Evolutionary conservation across 1,284 basidiomycete genomes (phyloP), one percentile per base, ranked within the genome.

Genomic region (Cystobasidium pallidum): DNA sequence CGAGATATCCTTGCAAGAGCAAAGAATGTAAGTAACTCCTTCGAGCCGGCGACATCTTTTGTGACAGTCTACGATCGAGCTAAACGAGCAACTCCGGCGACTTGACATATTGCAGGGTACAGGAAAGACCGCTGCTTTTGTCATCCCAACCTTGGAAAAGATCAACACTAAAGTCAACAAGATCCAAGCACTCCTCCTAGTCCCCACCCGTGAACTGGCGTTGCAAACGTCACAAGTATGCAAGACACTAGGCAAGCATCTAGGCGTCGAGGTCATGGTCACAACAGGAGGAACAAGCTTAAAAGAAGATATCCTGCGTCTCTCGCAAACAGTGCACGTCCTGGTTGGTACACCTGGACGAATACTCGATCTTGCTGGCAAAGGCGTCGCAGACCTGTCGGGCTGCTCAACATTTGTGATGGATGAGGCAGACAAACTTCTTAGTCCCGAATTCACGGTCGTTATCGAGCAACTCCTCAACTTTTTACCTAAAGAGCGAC

Each of bases 391-490:
- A 32, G 93, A 98, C 83, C 85, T 99, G 76, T 91, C 88, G 83
- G 90, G 92, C 80, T 97, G 94, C 82, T 89, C 90, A 19, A 92
- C 95, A 64, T 99, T 97, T 79, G 92, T 96, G 76, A 96, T 97
- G 94, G 95, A 99, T 83, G 95, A 99, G 83, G 95, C 96, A 67
- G 95, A 99, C 83, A 99, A 99, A 82, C 88, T 99, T 66, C 88
- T 99, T 66, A 94, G 91, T 11, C 93, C 94, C 74, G 96, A 99
- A 83, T 99, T 99, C 80, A 92, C 94, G 11, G 94, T 95, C 66
- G 95, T 99, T 74, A 96, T 99, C 88, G 95, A 99, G 83, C 92
- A 97, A 81, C 83, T 99, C 54, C 86, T 99, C 73, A 85, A 86
- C 54, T 91, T 91, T 82, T 86, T 97, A 73, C 92, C 94, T 57